These are phyloP conservation scores for Trematosphaeria pertusa DNA, from an alignment of 2,329 filamentous ascomycete species.

Conservation along the genomic window DNA sequence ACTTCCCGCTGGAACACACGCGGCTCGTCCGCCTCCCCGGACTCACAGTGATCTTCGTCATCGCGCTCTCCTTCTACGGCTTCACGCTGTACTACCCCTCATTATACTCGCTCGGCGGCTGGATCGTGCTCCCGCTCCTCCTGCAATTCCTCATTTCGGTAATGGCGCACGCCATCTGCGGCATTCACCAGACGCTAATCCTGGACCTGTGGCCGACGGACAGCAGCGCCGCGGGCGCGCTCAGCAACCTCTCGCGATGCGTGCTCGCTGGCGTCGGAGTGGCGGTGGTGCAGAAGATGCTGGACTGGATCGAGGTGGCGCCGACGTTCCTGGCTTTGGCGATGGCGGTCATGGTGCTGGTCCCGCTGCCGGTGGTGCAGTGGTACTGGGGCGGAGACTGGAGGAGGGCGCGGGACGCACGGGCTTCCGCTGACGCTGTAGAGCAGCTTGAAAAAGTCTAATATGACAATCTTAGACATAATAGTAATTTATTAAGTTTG, in stretches of 20 bases:
- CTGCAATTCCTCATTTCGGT: constrained; percentile 41
- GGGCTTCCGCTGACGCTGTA: background rate
- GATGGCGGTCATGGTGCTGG: constrained; percentile 16
- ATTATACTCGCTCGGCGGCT: constrained; percentile 24
- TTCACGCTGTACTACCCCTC: constrained; percentile 44
- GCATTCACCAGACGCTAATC: constrained; percentile 67
- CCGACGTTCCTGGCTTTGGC: constrained; percentile 51
- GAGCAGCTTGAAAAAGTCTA: background rate
- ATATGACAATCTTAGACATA: too few relatives aligned
- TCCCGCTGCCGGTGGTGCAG: constrained; percentile 18
- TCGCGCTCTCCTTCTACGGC: constrained; percentile 47
- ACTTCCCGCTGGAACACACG: constrained; percentile 53
- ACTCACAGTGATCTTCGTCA: constrained; percentile 48
- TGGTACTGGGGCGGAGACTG: constrained; percentile 21
- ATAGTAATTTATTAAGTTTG: too few relatives aligned
- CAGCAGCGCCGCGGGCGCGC: constrained; percentile 67
- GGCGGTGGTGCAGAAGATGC: constrained; percentile 67
- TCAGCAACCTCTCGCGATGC: constrained; percentile 70
- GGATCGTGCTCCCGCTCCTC: constrained; percentile 17
- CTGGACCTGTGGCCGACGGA: constrained; percentile 68
- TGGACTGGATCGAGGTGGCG: constrained; percentile 63
- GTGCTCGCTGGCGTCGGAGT: constrained; percentile 65
- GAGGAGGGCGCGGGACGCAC: constrained; percentile 13
- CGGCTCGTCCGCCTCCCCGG: constrained; percentile 50
- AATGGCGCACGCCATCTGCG: constrained; percentile 48